Evolutionary conservation across 306 rosid genomes (phyloP), one percentile per base, ranked within the genome.

Genomic region (Quercus rubra): DNA sequence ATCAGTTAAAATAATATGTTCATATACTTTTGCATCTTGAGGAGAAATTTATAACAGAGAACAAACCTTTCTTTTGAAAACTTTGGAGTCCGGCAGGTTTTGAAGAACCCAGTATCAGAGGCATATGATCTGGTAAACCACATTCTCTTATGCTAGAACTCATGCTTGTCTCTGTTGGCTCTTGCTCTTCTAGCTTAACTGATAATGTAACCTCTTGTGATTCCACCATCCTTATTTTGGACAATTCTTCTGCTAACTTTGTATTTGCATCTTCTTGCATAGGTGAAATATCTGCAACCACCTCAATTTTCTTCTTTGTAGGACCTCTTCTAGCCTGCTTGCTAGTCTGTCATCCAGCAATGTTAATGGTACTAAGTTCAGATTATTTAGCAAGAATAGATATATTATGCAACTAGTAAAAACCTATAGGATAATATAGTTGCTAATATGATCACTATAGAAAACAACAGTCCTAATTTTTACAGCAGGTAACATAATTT

Each of bases 211-310:
- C 56, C 58, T 83, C 87, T 71, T 75, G 72, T 33, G 89, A 82
- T 81, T 90, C 97, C 21, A 79, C 94, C 86, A 87, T 84, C 88
- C 86, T 85, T 81, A 87, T 89, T 85, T 85, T 87, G 73, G 98
- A 91, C 33, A 90, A 67, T 78, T 89, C 97, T 78, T 89, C 94
- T 2, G 90, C 91, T 76, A 92, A 84, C 86, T 86, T 85, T 78
- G 85, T 61, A 79, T 87, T 88, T 75, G 73, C 90, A 58, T 91
- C 91, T 19, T 82, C 89, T 74, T 93, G 92, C 56, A 77, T 73
- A 7, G 88, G 79, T 19, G 83, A 77, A 79, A 54, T 79, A 78
- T 76, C 70, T 75, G 82, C 76, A 55, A 81, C 80, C 70, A 23
- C 75, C 78, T 82, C 83, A 23, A 58, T 78, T 75, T 80, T 84